Evolutionary conservation across 257 asterid species (phyloP).

Genomic region (Leptodermis oblonga): DNA sequence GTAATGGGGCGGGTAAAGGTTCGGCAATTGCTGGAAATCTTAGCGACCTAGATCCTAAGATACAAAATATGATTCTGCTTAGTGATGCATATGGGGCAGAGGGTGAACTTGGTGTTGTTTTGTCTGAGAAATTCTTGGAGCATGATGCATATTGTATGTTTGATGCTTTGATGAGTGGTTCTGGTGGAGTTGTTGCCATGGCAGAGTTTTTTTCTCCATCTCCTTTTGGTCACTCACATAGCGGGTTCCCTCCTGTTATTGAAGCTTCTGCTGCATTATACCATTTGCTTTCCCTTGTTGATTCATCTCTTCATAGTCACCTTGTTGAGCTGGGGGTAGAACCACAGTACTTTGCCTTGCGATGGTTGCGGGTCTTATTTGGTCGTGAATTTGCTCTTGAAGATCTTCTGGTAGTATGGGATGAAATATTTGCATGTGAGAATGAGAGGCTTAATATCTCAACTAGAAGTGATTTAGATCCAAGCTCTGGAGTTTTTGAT

Average conservation of each 20-base stretch:
- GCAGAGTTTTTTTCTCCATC: constrained; percentile 72
- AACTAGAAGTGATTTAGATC: constrained; percentile 31
- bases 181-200: constrained; percentile 75
- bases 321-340: constrained; percentile 90
- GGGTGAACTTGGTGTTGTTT: constrained; percentile 83
- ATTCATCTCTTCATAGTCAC: constrained; percentile 78
- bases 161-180: constrained; percentile 78
- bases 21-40: constrained; percentile 34
- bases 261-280: constrained; percentile 79
- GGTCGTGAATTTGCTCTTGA: constrained; percentile 90
- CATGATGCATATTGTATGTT: constrained; percentile 92
- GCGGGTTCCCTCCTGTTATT: constrained; percentile 70
- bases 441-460: constrained; percentile 38
- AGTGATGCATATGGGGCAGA: constrained; percentile 93
- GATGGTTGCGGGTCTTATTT: constrained; percentile 86
- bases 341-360: constrained; percentile 83
- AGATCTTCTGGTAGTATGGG: constrained; percentile 75
- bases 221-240: constrained; percentile 41
- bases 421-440: constrained; percentile 62
- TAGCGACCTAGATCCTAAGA: constrained; percentile 60
- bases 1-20: constrained; percentile 32
- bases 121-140: constrained; percentile 84
- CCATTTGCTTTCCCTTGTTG: constrained; percentile 77
- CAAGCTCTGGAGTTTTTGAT: constrained; percentile 48
- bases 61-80: constrained; percentile 56